A percentile compares a stretch with the other conserved stretches of the same genome.
Evolutionary conservation across 805 yeast genomes (phyloP).

Genomic region (Wickerhamomyces bisporus): DNA sequence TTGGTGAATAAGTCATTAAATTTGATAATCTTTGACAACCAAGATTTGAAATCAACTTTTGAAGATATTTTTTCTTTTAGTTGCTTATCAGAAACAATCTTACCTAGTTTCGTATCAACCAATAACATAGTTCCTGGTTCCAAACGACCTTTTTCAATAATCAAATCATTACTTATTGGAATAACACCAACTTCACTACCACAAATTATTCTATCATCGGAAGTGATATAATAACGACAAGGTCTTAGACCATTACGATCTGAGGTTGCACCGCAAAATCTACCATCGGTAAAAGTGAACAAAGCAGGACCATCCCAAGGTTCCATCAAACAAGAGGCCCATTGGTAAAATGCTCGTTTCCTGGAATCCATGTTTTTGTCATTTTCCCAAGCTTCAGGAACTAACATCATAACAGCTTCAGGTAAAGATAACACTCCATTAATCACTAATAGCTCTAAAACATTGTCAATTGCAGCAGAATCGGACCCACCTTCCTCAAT

Average conservation of each 20-base stretch:
- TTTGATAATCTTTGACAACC: slow-evolving; percentile 85
- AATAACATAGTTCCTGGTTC: slow-evolving; percentile 95
- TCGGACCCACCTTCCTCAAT: slow-evolving; percentile 99
- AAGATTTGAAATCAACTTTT: slow-evolving; percentile 86
- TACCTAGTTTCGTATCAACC: slow-evolving; percentile 89
- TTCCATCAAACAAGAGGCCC: slow-evolving; percentile 99
- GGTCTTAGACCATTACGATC: slow-evolving; percentile 98
- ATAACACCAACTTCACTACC: slow-evolving; percentile 98
- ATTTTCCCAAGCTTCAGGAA: slow-evolving; percentile 98
- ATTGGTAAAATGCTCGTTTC: slow-evolving; percentile 92
- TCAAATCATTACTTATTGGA: slow-evolving; percentile 75
- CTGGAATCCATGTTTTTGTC: slow-evolving; percentile 83
- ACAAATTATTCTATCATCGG: slow-evolving; percentile 92
- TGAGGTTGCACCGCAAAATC: slow-evolving; percentile 96
- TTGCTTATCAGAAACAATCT: slow-evolving; percentile 89
- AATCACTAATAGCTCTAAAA: slow-evolving; percentile 82
- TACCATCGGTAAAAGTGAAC: slow-evolving; percentile 93
- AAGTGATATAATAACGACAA: slow-evolving; percentile 93
- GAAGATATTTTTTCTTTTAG: slow-evolving; percentile 75
- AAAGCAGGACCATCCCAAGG: slow-evolving; percentile 99
- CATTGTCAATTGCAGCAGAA: slow-evolving; percentile 97
- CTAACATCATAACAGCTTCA: slow-evolving; percentile 94
- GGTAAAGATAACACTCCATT: slow-evolving; percentile 91
- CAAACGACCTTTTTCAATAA: slow-evolving; percentile 87
- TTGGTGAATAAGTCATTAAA: slow-evolving; percentile 70